These are phyloP conservation scores for Rhodotorula sp. DNA, from an alignment of 1,284 basidiomycete species.

Conservation along the genomic window DNA sequence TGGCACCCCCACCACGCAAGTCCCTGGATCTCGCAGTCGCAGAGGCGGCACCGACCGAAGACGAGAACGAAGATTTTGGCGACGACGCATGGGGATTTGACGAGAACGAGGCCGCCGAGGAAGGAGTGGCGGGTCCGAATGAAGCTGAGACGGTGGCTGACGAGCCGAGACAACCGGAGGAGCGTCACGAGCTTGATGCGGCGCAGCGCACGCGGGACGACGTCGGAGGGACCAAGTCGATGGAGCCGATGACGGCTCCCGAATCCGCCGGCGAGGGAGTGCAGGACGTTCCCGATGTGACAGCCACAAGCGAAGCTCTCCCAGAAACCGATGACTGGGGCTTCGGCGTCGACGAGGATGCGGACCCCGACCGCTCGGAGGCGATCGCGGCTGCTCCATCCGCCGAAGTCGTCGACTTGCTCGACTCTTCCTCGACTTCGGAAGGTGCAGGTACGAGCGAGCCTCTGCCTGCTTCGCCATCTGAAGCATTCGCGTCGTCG, in stretches of 20 bases:
- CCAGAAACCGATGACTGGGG: slow-evolving; percentile 11
- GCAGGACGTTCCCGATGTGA: background rate
- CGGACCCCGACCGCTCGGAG: background rate
- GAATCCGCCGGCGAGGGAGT: background rate
- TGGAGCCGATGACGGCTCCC: background rate
- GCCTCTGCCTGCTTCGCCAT: background rate
- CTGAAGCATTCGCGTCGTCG: no score
- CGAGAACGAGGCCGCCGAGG: no score
- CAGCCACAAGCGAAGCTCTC: no score
- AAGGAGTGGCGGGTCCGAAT: no score
- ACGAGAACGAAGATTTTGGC: background rate
- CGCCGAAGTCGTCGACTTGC: background rate
- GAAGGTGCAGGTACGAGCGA: background rate
- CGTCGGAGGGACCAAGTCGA: background rate
- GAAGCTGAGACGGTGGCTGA: no score
- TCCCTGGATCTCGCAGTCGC: background rate
- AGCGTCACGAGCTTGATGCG: background rate
- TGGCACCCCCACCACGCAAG: slow-evolving; percentile 2
- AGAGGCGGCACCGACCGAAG: background rate
- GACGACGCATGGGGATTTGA: slow-evolving; percentile 32
- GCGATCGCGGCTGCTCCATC: background rate
- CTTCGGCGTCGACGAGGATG: slow-evolving; percentile 1
- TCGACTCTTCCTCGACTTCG: background rate
- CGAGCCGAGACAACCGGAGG: no score
- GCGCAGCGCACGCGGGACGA: background rate